phyloP scores from a whole-genome alignment of 2,329 filamentous ascomycete genomes.

The Fusarium tuaranense region DNA sequence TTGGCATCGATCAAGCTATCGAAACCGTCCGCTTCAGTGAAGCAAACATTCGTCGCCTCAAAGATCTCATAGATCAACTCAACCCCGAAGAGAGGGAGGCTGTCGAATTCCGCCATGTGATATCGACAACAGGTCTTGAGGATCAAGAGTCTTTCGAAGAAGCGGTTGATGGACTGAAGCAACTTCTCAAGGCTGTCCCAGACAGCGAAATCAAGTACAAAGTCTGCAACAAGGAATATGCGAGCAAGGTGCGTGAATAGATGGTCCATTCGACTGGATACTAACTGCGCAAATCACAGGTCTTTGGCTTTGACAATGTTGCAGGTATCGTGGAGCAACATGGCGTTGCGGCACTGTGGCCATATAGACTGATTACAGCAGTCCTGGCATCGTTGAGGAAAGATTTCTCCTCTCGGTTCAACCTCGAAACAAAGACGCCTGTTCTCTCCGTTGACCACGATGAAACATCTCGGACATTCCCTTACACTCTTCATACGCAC shows the following conservation, averaged over 20 bases:
- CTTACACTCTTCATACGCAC: slow-evolving; percentile 57
- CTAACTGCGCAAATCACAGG: neutral
- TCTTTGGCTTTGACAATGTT: slow-evolving; percentile 14
- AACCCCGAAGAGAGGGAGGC: neutral
- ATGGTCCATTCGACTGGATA: rapidly evolving
- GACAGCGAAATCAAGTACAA: slow-evolving; percentile 25
- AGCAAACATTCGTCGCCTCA: slow-evolving; percentile 26
- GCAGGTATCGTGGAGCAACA: slow-evolving; percentile 52
- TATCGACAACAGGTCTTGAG: slow-evolving; percentile 15
- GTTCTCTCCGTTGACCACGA: slow-evolving; percentile 42
- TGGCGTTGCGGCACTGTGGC: slow-evolving; percentile 59
- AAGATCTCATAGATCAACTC: slow-evolving; percentile 17
- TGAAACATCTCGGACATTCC: slow-evolving; percentile 25
- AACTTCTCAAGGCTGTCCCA: slow-evolving; percentile 20
- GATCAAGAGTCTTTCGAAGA: slow-evolving; percentile 17
- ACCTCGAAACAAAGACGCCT: slow-evolving; percentile 53
- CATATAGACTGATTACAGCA: slow-evolving; percentile 59
- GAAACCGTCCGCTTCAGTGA: slow-evolving; percentile 56
- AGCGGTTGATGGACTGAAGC: neutral
- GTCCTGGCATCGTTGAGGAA: slow-evolving; percentile 52
- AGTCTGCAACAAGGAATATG: neutral
- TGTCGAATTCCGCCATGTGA: slow-evolving; percentile 25
- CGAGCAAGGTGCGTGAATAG: slow-evolving; percentile 27
- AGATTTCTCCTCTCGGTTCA: slow-evolving; percentile 44
- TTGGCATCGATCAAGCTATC: slow-evolving; percentile 52